phyloP scores from a whole-genome alignment of 805 yeast genomes.

The Metschnikowia corniflorae region DNA sequence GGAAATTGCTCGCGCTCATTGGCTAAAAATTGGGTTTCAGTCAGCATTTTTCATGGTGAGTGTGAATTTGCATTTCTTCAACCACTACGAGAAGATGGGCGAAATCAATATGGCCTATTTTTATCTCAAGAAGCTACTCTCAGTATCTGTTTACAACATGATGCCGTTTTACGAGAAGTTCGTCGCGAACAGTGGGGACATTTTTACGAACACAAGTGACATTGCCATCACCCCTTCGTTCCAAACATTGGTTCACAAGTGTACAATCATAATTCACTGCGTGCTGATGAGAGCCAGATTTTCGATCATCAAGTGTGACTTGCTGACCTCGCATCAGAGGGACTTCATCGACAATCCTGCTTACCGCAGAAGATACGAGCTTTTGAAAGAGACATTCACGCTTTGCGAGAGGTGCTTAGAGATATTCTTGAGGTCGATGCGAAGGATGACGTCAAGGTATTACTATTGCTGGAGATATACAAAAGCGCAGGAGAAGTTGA shows the following conservation, averaged over 20 bases:
- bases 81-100: constrained; percentile 32
- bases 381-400: constrained; percentile 12
- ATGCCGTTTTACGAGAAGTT: constrained; percentile 19
- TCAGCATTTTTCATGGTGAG: constrained; percentile 14
- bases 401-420: constrained; percentile 14
- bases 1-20: constrained; percentile 1
- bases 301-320: constrained; percentile 11
- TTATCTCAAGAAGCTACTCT: constrained; percentile 34
- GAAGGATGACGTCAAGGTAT: constrained; percentile 15
- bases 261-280: constrained; percentile 15
- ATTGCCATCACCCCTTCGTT: constrained; percentile 17
- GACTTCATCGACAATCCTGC: constrained; percentile 4
- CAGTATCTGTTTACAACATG: constrained; percentile 21
- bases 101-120: constrained; percentile 34
- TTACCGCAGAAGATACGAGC: constrained; percentile 13
- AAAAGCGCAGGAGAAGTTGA: constrained; percentile 16
- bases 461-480: constrained; percentile 20
- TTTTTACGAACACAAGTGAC: constrained; percentile 14
- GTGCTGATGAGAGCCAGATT: constrained; percentile 14
- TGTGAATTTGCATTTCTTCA: constrained; percentile 15
- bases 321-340: constrained; percentile 10
- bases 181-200: constrained; percentile 8
- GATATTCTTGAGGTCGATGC: constrained; percentile 9
- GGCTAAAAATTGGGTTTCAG: constrained; percentile 13
- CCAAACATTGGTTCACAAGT: constrained; percentile 17